phyloP scores from a whole-genome alignment of 805 yeast genomes.

The Blastobotrys attinorum region DNA sequence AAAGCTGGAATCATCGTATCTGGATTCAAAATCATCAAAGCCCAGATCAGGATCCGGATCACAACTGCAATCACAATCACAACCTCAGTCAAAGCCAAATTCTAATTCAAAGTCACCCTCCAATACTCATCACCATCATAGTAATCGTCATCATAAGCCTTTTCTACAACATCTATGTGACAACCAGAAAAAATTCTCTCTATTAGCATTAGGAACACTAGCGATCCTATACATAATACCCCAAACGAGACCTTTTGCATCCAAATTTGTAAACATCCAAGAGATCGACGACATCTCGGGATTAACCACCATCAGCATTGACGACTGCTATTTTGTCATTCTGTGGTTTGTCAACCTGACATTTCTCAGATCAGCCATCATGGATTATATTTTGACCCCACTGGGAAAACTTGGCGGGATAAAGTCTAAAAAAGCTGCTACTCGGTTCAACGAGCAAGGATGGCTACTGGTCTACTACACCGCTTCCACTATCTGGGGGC shows the following conservation, averaged over 20 bases:
- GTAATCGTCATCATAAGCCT: too few species aligned
- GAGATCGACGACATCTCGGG: conserved; percentile 25
- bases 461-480: conserved; percentile 64
- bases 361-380: conserved; percentile 50
- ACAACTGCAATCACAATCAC: too few species aligned
- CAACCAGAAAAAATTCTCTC: neutral
- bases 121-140: too few species aligned
- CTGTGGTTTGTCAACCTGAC: conserved; percentile 49
- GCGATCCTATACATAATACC: conserved; percentile 24
- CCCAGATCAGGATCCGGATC: too few species aligned
- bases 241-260: conserved; percentile 23
- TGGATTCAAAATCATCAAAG: too few species aligned
- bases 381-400: conserved; percentile 52
- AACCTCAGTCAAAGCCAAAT: too few species aligned
- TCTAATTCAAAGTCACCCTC: too few species aligned
- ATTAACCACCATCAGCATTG: conserved; percentile 16
- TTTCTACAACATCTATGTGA: too few species aligned
- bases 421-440: conserved; percentile 41
- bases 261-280: conserved; percentile 37
- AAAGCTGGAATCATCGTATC: too few species aligned
- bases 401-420: conserved; percentile 41
- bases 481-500: conserved; percentile 48
- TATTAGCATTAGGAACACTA: conserved; percentile 17
- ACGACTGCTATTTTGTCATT: conserved; percentile 33
- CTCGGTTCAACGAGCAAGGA: conserved; percentile 79